These are phyloP conservation scores for Gossypium bickii DNA, from an alignment of 345 rosid species.

Conservation along the genomic window DNA sequence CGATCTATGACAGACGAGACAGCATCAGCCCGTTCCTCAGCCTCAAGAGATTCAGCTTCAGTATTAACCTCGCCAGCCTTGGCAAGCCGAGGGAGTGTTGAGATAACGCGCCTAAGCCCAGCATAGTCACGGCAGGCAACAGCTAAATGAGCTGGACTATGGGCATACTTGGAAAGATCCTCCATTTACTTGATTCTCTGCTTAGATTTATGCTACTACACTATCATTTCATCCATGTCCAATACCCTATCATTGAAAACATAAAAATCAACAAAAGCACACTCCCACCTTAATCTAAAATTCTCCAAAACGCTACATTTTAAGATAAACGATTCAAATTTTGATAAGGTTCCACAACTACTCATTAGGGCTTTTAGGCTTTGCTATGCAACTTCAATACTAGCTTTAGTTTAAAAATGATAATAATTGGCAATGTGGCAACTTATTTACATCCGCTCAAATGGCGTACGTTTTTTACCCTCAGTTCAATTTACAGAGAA, in stretches of 20 bases:
- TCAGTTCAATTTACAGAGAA: constrained; percentile 18
- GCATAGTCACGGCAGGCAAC: constrained; percentile 73
- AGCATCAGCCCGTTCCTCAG: constrained; percentile 75
- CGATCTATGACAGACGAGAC: constrained; percentile 69
- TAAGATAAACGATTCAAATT: background rate
- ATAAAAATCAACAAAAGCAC: background rate
- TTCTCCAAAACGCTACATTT: constrained; percentile 12
- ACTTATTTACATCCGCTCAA: constrained; percentile 18
- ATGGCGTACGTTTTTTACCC: background rate
- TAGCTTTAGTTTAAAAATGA: background rate
- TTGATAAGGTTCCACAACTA: background rate
- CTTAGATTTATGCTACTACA: constrained; percentile 16
- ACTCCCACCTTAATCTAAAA: constrained; percentile 7
- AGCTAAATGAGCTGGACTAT: constrained; percentile 90
- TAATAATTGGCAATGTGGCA: constrained; percentile 9
- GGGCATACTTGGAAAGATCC: constrained; percentile 63
- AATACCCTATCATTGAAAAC: constrained; percentile 5
- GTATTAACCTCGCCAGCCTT: constrained; percentile 82
- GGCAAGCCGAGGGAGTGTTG: constrained; percentile 60
- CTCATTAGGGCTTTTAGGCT: constrained; percentile 8
- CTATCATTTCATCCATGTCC: constrained; percentile 27
- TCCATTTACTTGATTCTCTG: constrained; percentile 45
- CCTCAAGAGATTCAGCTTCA: constrained; percentile 72
- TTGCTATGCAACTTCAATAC: background rate
- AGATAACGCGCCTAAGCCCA: constrained; percentile 52